Base-by-base conservation (phyloP, 495 filamentous ascomycete genomes). In the Trichoderma reesei region DNA sequence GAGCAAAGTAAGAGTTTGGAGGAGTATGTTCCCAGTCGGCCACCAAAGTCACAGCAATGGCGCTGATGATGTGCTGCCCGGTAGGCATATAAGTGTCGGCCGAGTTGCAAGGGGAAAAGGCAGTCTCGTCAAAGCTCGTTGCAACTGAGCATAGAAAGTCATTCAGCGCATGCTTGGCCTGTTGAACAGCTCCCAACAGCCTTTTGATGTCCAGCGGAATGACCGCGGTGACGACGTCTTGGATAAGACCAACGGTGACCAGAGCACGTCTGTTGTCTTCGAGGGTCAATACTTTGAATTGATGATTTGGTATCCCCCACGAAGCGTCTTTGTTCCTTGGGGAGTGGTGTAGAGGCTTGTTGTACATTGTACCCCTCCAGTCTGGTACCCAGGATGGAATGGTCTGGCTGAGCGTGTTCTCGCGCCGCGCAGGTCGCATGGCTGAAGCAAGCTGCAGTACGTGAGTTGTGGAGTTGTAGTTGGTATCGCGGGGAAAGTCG, bases 301-400 rank as follows among this genome's bases (percentile, higher is more conserved):
- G 42, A 9, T 18, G 42, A 1, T 11, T 46, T 1, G 42, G 42
- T 46, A 46, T 46, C 16, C 42, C 42, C 13, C 11, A 46, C 5
- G 42, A 46, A 46, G 42, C 42, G 16, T 46, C 42, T 5, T 14
- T 46, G n/a, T 46, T 46, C 13, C 5, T 5, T 46, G 8, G 42
- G 5, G 63, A 65, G n/a, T 60, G 51, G 18, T 60, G 51, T 13
- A 65, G 31, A 4, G 65, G 64, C 37, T 62, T 54, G 31, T 63
- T 44, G 31, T 34, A 16, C 14, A 63, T 46, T 9, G 42, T 41
- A 0, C 65, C 61, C 1, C 46, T 66, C 65, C 65, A 66, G 16
- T 66, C 65, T 2, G 63, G 44, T n/a, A 66, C 65, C 65, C 65
- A 66, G 2, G 65, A 66, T 1, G 65, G 65, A 4, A 63, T 18